Conservation (phyloP, 371 early-diverging fungal genomes). For the Dinochytrium kinnereticum region DNA sequence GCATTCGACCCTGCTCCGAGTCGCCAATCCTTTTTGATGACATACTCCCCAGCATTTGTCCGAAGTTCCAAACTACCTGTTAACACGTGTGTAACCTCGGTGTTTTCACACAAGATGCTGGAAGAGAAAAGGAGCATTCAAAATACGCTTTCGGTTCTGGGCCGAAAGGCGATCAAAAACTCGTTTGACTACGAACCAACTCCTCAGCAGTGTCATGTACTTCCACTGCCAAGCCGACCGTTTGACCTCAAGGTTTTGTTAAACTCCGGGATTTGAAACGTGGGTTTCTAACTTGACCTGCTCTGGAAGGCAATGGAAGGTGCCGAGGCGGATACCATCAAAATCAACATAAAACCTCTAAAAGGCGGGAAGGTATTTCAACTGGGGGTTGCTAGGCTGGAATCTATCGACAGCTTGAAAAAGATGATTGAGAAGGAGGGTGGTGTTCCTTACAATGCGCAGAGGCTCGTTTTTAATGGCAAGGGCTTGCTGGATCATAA, state of each 20-base stretch:
- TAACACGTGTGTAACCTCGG: background rate
- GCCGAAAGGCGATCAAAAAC: background rate
- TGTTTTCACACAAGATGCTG: background rate
- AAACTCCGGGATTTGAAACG: too few species aligned
- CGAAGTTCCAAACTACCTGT: background rate
- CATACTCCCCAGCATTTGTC: background rate
- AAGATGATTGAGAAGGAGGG: conserved; percentile 1
- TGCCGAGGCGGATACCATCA: background rate
- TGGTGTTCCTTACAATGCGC: background rate
- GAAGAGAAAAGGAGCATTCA: background rate
- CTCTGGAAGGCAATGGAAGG: background rate
- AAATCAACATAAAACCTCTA: conserved; percentile 17
- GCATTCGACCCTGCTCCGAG: background rate
- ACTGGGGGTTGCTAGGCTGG: background rate
- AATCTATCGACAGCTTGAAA: conserved; percentile 15
- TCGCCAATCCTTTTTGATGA: background rate
- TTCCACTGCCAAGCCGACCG: conserved; percentile 10
- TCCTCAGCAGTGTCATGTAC: background rate
- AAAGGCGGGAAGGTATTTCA: conserved; percentile 5
- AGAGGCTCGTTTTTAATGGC: conserved; percentile 22
- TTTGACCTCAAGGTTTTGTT: conserved; percentile 18
- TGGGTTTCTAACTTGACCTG: background rate
- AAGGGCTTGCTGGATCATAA: conserved; percentile 20
- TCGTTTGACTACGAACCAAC: background rate
- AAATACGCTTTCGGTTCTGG: conserved; percentile 1